Evolutionary conservation across 441 rosid genomes (phyloP), one percentile per base, ranked within the genome.

Genomic region (Brassica balearica): DNA sequence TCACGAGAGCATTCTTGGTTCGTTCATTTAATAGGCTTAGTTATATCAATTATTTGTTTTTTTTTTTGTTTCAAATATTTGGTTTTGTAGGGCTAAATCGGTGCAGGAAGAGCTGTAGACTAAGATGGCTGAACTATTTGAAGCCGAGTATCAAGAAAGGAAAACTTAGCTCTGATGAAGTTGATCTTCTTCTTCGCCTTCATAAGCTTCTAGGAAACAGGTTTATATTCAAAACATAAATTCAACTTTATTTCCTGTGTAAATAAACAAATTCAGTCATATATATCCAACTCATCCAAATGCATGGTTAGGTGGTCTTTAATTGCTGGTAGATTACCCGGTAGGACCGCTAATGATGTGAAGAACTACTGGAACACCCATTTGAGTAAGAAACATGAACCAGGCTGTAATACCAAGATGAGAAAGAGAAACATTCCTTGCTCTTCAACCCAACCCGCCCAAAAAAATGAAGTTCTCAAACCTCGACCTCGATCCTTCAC

Each of bases 261-360:
- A 8, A 46, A 1, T 5, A 68, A 46, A 5, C 12, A 68, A 68
- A 46, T 12, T 68, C 23, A 68, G 10, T 23, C 36, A 22, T 34
- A 8, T n/a, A 14, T 65, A 19, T 36, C 34, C 11, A 43, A 43
- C 27, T 46, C 17, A 8, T 38, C 29, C 59, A 68, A 43, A 69
- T 69, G 48, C 27, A 53, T 72, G 58, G 4, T 15, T 66, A 85
- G 88, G 56, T 89, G 90, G 92, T 79, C 87, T 0, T 65, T 89
- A 2, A 89, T 87, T 65, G 87, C 91, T 9, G 86, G 88, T n/a
- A 71, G 91, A 65, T 51, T 89, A 6, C 88, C 92, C 2, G 89
- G 87, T 73, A 82, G 88, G 66, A 87, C 90, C 0, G 87, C 82
- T 8, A 87, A 89, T 65, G 87, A 86, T 51, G 84, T 89, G 20